phyloP scores from a whole-genome alignment of 2,329 filamentous ascomycete species.

The Myriosclerotinia curreyana region DNA sequence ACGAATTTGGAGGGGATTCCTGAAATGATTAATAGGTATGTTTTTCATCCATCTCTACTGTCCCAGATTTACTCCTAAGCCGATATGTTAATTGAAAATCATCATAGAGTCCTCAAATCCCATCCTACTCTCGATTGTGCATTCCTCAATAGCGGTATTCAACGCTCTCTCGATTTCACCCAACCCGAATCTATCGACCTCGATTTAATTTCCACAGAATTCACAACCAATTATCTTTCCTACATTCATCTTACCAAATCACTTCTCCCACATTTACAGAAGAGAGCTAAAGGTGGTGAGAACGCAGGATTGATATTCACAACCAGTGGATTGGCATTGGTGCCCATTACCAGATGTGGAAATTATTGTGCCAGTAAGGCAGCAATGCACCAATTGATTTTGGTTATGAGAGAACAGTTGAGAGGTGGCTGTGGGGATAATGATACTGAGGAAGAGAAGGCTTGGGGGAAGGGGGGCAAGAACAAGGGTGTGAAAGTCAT shows the following conservation, averaged over 20 bases:
- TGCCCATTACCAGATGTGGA: conserved; percentile 26
- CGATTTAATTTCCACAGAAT: conserved; percentile 40
- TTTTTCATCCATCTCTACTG: neutral
- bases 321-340: conserved; percentile 28
- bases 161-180: conserved; percentile 31
- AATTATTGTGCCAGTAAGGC: conserved; percentile 47
- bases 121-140: conserved; percentile 36
- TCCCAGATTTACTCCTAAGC: no score
- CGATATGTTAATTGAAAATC: neutral
- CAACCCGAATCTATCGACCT: conserved; percentile 28
- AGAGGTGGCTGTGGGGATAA: conserved; percentile 27
- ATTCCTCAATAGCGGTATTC: conserved; percentile 39
- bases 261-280: conserved; percentile 40
- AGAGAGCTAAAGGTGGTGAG: neutral
- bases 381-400: conserved; percentile 44
- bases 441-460: no score
- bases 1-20: conserved; percentile 16
- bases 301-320: conserved; percentile 29
- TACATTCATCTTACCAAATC: conserved; percentile 41
- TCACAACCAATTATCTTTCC: conserved; percentile 46
- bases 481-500: conserved; percentile 40
- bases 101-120: conserved; percentile 8
- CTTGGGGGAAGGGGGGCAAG: conserved; percentile 26
- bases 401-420: conserved; percentile 46
- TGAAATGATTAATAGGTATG: neutral